Percentiles rank a stretch among this genome's conserved stretches.
Evolutionary conservation across 2,329 filamentous ascomycete species (phyloP).

Genomic region (Alternaria tenuissima): DNA sequence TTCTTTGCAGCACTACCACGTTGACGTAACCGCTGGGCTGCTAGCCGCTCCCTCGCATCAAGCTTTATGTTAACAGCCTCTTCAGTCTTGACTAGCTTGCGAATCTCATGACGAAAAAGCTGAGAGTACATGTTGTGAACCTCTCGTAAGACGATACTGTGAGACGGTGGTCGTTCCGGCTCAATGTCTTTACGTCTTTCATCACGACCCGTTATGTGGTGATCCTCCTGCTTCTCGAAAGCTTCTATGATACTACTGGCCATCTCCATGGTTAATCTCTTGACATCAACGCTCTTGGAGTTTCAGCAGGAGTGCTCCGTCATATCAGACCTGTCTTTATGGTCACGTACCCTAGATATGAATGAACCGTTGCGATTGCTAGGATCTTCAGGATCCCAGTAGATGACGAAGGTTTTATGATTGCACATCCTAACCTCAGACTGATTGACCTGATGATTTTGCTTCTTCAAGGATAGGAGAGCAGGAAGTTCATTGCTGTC

Average conservation of each 20-base stretch:
- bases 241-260: constrained; percentile 1
- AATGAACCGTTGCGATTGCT: constrained; percentile 13
- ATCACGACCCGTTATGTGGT: not conserved
- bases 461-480: not conserved
- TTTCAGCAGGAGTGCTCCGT: not conserved
- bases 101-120: not conserved
- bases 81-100: constrained; percentile 1
- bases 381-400: constrained; percentile 12
- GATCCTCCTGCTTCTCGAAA: constrained; percentile 2
- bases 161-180: not conserved
- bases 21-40: not conserved
- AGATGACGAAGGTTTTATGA: constrained; percentile 9
- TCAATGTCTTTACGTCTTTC: not conserved
- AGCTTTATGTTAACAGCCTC: not conserved
- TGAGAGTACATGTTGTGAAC: constrained; percentile 10
- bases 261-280: not conserved
- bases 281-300: not conserved
- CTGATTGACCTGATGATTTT: not conserved
- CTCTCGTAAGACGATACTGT: constrained; percentile 1
- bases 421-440: constrained; percentile 9
- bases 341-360: not conserved
- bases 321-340: not conserved
- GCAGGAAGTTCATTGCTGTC: not conserved
- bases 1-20: not conserved
- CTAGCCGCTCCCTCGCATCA: not conserved